Evolutionary conservation across 2,329 filamentous ascomycete genomes (phyloP), one percentile per base, ranked within the genome.

Genomic region (Verticillium nubilum): DNA sequence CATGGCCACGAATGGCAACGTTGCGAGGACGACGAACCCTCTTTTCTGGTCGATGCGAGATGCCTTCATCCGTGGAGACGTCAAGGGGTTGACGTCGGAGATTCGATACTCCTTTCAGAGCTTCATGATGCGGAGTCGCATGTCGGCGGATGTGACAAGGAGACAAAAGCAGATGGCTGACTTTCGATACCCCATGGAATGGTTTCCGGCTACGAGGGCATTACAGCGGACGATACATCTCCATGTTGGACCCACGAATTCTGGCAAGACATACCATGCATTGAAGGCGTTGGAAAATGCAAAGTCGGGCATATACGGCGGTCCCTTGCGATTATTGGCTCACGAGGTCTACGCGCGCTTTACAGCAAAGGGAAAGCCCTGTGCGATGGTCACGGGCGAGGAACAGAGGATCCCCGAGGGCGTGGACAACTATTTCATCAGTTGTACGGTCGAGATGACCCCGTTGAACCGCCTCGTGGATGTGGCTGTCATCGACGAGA

Each of bases 211-310:
- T 4, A 95, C 95, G 1, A 84, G 96, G 60, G 81, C 85, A 53
- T 80, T 95, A 67, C 90, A 93, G 68, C 83, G 95, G 52, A 94
- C 86, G 0, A 83, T 99, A 47, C 92, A 98, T 76, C 79, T 99
- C 23, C 95, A 99, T 68, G 92, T 99, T 56, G 95, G 95, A 0
- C 95, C 95, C 1, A 99, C 95, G 2, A 99, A 99, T 73, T 98
- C 95, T 0, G 95, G 95, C 60, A 99, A 99, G 79, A 99, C 96
- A 0, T 99, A 98, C 70, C 89, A 92, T 70, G 96, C 95, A 0
- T 77, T 99, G 63, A 88, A 96, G 74, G 86, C 89, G 13, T 81
- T 99, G 12, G 91, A 97, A 71, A 80, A 85, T 56, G 88, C 89
- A 2, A 81, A 87, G 29, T 82, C 80, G 9, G 95, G 95, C 42